These are phyloP conservation scores for Serendipita sp. DNA, from an alignment of 768 basidiomycete genomes.

Conservation along the genomic window DNA sequence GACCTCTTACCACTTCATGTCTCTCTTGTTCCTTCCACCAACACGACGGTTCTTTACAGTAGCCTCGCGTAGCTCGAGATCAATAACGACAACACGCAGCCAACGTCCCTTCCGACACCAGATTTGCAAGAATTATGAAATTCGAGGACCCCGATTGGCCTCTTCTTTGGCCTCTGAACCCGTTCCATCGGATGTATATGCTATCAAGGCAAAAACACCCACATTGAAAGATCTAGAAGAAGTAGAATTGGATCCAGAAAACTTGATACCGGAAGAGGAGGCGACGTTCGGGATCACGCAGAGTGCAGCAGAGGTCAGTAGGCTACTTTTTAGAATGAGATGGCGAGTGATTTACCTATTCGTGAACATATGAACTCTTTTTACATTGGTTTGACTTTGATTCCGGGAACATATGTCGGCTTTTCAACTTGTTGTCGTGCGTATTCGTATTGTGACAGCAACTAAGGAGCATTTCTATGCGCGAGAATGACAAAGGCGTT, in stretches of 20 bases:
- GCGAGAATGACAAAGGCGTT: constrained; percentile 40
- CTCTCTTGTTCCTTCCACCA: too few species aligned
- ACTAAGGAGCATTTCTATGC: constrained; percentile 51
- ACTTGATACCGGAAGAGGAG: constrained; percentile 19
- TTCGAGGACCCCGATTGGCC: not conserved
- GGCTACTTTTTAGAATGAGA: not conserved
- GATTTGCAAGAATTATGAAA: too few species aligned
- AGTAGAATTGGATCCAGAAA: constrained; percentile 29
- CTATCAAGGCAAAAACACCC: constrained; percentile 2
- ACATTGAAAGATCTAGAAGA: constrained; percentile 31
- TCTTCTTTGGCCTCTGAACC: not conserved
- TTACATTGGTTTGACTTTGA: not conserved
- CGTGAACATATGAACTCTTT: not conserved
- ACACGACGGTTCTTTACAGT: too few species aligned
- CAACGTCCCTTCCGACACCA: too few species aligned
- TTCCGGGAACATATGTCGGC: not conserved
- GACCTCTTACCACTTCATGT: too few species aligned
- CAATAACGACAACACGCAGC: too few species aligned
- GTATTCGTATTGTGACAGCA: constrained; percentile 33
- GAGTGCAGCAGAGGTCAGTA: constrained; percentile 54
- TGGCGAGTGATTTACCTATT: not conserved
- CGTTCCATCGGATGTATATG: not conserved
- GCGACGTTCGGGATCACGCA: constrained; percentile 48
- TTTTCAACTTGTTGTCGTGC: not conserved
- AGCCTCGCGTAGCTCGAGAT: too few species aligned